Evolutionary conservation across 2,329 filamentous ascomycete genomes (phyloP), one percentile per base, ranked within the genome.

Genomic region (Trichophyton simii): DNA sequence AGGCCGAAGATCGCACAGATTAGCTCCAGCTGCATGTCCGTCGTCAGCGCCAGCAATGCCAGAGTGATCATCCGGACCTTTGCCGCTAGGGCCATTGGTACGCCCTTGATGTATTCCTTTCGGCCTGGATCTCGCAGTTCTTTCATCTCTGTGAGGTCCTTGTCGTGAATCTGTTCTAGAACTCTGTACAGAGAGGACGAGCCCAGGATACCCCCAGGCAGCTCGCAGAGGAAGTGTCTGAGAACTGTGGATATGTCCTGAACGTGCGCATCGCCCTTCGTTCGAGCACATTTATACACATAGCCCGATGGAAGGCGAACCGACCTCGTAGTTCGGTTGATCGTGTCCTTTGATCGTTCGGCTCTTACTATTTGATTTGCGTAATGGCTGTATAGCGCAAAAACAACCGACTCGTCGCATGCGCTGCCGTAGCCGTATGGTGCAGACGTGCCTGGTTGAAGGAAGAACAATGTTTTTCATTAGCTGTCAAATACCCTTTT

Each of bases 1-100:
- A 76, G 64, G 5, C 74, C 75, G 61, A 76, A 74, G 1, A 76
- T 69, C 0, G 71, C 71, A 60, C 73, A 76, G 61, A 76, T 72
- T 22, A 77, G 67, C 28, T 73, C 72, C 46, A 74, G 66, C 60
- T 76, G 72, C 69, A 74, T 71, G 41, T 73, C 68, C 50, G 65
- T 70, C 9, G 72, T 72, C 60, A 74, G 63, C 5, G 72, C 72
- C 38, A 74, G 63, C 6, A 76, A 67, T 25, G 73, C 75, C 25
- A 75, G 68, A 0, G 72, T 66, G 13, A 75, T 72, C n/a, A 72
- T 69, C 54, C 70, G 68, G 18, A 69, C 66, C 60, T 68, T 70
- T 3, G 64, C 65, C 8, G 68, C 66, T 9, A 64, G 63, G 7
- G 65, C 46, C 13, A 67, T 57, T 4, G 65, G 65, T n/a, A 68